Evolutionary conservation across 768 basidiomycete genomes (phyloP).

Genomic region (Tricholoma terreum): DNA sequence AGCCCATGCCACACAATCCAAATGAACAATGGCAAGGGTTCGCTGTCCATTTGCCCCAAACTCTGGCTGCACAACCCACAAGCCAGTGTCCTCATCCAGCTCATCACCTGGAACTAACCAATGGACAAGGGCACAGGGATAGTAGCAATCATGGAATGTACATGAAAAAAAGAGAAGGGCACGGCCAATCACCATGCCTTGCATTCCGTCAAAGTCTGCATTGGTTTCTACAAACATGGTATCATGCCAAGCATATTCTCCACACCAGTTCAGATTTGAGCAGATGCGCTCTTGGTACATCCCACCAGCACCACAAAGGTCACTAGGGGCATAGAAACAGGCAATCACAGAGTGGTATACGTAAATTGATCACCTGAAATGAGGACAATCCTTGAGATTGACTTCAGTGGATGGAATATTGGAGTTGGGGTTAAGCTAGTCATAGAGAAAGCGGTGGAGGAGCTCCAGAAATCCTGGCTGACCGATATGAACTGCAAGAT

Average conservation of each 20-base stretch:
- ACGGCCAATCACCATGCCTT: constrained; percentile 22
- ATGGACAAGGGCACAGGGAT: constrained; percentile 25
- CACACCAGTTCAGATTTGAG: constrained; percentile 21
- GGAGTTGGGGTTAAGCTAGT: no score
- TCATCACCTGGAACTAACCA: constrained; percentile 20
- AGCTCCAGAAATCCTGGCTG: no score
- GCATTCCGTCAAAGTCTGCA: constrained; percentile 22
- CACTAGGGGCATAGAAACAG: constrained; percentile 19
- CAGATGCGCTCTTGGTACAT: constrained; percentile 25
- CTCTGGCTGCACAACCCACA: no score
- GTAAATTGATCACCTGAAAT: no score
- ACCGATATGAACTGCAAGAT: no score
- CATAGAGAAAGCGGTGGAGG: no score
- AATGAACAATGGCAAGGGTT: constrained; percentile 15
- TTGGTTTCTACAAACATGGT: constrained; percentile 24
- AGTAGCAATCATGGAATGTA: not conserved
- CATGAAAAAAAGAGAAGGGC: constrained; percentile 27
- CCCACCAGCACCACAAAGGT: constrained; percentile 17
- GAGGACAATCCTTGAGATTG: no score
- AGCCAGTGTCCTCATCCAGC: not conserved
- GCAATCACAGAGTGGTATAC: constrained; percentile 16
- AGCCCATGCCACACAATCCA: constrained; percentile 25
- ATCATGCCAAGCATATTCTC: constrained; percentile 15
- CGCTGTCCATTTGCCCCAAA: not conserved
- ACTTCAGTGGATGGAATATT: no score